Evolutionary conservation across 805 yeast genomes (phyloP).

Genomic region (Ogataea angusta): DNA sequence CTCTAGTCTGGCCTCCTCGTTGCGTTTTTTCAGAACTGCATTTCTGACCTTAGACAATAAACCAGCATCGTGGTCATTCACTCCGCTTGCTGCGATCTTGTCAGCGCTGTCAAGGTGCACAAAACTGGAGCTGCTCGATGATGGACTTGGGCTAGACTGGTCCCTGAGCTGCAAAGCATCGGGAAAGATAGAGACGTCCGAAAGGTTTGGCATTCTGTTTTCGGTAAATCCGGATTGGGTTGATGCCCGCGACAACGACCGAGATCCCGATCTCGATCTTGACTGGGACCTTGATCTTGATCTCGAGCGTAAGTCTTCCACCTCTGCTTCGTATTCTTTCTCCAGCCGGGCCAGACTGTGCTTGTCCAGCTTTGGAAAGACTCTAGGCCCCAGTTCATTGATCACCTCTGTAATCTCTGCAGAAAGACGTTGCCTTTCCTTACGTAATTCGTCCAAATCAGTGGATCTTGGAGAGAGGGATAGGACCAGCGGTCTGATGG

Average conservation of each 20-base stretch:
- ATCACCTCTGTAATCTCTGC: constrained; percentile 76
- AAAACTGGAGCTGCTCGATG: constrained; percentile 14
- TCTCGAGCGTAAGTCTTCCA: constrained; percentile 9
- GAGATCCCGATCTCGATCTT: constrained; percentile 19
- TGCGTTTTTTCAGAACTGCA: constrained; percentile 26
- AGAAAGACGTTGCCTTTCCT: constrained; percentile 59
- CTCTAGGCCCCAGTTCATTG: constrained; percentile 76
- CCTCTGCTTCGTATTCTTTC: constrained; percentile 24
- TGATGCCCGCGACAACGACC: constrained; percentile 20
- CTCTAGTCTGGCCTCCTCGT: constrained; percentile 12
- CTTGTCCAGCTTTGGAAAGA: constrained; percentile 71
- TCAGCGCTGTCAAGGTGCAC: constrained; percentile 14
- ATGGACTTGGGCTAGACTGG: background rate
- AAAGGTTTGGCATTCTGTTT: constrained; percentile 24
- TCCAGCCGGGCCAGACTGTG: constrained; percentile 19
- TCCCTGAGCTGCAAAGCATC: constrained; percentile 29
- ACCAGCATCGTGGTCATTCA: background rate
- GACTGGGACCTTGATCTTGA: constrained; percentile 4
- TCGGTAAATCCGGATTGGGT: constrained; percentile 29
- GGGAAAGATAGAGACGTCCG: constrained; percentile 34
- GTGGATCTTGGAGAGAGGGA: constrained; percentile 52
- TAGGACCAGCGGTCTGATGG: constrained; percentile 71
- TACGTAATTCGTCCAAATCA: constrained; percentile 53
- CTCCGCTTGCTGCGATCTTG: constrained; percentile 5
- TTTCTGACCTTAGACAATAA: constrained; percentile 17